Evolutionary conservation across 1,284 basidiomycete species (phyloP).

Genomic region (Ustilago trichophora): DNA sequence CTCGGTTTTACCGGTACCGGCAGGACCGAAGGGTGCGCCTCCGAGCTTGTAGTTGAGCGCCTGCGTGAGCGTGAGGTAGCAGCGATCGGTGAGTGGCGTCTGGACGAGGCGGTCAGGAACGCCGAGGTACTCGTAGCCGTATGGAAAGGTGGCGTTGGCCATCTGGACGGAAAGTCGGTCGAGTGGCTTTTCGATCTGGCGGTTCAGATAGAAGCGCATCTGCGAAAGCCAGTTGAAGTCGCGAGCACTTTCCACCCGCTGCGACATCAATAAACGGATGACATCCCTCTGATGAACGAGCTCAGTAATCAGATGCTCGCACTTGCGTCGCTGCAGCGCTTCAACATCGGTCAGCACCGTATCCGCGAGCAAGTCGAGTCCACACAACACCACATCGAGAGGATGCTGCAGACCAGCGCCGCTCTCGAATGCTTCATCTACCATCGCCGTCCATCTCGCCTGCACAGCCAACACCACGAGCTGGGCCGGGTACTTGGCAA

Average conservation of each 20-base stretch:
- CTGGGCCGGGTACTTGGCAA: slow-evolving; percentile 92
- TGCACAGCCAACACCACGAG: slow-evolving; percentile 93
- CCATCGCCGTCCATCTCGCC: slow-evolving; percentile 88
- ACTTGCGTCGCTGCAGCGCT: slow-evolving; percentile 90
- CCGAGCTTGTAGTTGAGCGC: slow-evolving; percentile 93
- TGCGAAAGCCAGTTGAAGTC: slow-evolving; percentile 95
- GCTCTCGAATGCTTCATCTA: slow-evolving; percentile 78
- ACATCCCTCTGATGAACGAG: slow-evolving; percentile 98
- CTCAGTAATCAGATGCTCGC: slow-evolving; percentile 98
- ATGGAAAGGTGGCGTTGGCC: slow-evolving; percentile 92
- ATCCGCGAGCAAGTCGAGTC: slow-evolving; percentile 91
- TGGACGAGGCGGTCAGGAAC: slow-evolving; percentile 96
- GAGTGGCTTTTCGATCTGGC: slow-evolving; percentile 75
- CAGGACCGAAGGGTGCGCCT: slow-evolving; percentile 96
- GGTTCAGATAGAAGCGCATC: slow-evolving; percentile 95
- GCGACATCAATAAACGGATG: slow-evolving; percentile 79
- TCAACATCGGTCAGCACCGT: slow-evolving; percentile 89
- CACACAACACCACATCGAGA: slow-evolving; percentile 80
- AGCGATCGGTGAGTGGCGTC: slow-evolving; percentile 96
- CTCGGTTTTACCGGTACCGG: slow-evolving; percentile 99
- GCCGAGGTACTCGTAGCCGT: slow-evolving; percentile 98
- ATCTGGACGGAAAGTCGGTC: slow-evolving; percentile 78
- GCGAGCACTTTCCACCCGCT: slow-evolving; percentile 74
- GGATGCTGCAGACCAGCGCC: slow-evolving; percentile 74
- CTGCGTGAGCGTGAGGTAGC: slow-evolving; percentile 95